These are phyloP conservation scores for Phlyctochytrium planicorne DNA, from an alignment of 192 early-diverging fungal genomes.

Conservation along the genomic window DNA sequence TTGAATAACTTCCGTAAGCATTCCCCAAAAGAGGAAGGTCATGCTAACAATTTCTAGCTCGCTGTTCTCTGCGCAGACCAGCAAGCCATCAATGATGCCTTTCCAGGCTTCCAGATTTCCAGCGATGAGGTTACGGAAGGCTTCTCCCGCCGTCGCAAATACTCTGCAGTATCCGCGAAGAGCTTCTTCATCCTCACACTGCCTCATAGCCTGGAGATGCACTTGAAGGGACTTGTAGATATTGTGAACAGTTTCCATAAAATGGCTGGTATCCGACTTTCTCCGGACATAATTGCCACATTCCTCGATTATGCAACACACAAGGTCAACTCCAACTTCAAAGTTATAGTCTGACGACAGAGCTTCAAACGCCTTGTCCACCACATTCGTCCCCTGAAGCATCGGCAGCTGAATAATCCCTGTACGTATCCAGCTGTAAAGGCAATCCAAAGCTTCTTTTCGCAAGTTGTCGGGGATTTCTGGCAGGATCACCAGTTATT, in stretches of 20 bases:
- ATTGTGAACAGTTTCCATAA: conserved; percentile 55
- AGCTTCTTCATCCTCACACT: conserved; percentile 74
- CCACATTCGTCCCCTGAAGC: conserved; percentile 55
- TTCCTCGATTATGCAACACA: conserved; percentile 71
- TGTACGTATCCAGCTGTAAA: conserved; percentile 80
- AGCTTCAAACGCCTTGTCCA: conserved; percentile 56
- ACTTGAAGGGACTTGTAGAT: conserved; percentile 58
- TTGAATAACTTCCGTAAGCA: conserved; percentile 62
- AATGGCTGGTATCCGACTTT: conserved; percentile 7
- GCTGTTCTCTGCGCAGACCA: conserved; percentile 74
- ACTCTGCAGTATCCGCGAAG: conserved; percentile 82
- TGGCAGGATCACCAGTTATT: not conserved
- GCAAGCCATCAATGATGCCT: conserved; percentile 77
- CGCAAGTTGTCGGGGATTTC: conserved; percentile 13
- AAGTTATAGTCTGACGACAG: conserved; percentile 55
- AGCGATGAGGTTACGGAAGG: conserved; percentile 74
- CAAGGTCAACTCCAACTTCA: conserved; percentile 81
- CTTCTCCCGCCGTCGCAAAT: conserved; percentile 88
- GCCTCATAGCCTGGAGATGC: conserved; percentile 34
- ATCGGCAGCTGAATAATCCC: conserved; percentile 71
- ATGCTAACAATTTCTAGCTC: conserved; percentile 85
- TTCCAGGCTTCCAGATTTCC: conserved; percentile 65
- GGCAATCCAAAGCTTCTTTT: conserved; percentile 48
- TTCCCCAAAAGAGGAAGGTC: conserved; percentile 90
- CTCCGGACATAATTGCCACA: conserved; percentile 18